Evolutionary conservation across 2,329 filamentous ascomycete species (phyloP).

Genomic region (Berkeleyomyces rouxiae): DNA sequence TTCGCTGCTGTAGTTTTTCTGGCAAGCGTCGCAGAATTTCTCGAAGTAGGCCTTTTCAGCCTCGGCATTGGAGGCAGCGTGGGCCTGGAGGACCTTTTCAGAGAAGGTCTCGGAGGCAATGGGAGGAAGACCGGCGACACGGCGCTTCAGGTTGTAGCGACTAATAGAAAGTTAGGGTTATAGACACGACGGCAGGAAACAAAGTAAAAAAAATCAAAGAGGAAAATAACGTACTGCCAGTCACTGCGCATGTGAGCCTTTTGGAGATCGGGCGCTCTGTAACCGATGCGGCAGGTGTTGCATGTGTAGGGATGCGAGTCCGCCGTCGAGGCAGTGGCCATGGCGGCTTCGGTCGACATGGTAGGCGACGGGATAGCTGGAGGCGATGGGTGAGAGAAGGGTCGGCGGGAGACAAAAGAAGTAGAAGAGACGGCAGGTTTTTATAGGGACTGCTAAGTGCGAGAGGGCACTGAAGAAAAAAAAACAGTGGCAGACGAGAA

Average conservation of each 20-base stretch:
- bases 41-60: constrained; percentile 82
- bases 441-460: not conserved
- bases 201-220: not conserved
- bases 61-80: constrained; percentile 67
- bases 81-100: constrained; percentile 86
- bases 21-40: constrained; percentile 63
- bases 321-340: constrained; percentile 18
- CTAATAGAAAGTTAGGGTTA: constrained; percentile 25
- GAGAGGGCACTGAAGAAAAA: not conserved
- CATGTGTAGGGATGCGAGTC: constrained; percentile 81
- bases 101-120: constrained; percentile 86
- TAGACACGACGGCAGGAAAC: not conserved
- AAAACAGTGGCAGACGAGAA: not conserved
- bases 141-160: constrained; percentile 90
- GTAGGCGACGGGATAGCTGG: not conserved
- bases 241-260: constrained; percentile 94
- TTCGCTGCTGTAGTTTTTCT: constrained; percentile 90
- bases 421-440: not conserved
- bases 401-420: too few relatives aligned
- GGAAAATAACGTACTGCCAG: constrained; percentile 63
- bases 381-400: not conserved
- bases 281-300: constrained; percentile 95
- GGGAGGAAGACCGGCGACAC: constrained; percentile 76
- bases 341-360: constrained; percentile 10
- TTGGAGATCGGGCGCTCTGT: constrained; percentile 84